Evolutionary conservation across 306 rosid genomes (phyloP).

Genomic region (Cucurbita maxima): DNA sequence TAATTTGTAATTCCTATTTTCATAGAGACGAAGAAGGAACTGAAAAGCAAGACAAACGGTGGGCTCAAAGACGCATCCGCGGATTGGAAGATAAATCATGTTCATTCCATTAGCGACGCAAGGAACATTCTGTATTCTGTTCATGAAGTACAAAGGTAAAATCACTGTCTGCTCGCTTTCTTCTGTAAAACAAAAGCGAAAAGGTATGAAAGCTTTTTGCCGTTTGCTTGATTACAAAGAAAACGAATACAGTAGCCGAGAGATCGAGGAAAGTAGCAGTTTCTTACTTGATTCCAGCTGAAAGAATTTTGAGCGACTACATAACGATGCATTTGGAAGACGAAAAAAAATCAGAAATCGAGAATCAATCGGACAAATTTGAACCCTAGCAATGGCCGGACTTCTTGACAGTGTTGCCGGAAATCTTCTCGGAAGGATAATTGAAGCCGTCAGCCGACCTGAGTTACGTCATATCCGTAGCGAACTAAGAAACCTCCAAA

Average conservation of each 20-base stretch:
- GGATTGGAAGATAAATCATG: neutral
- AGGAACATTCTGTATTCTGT: neutral
- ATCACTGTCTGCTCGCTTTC: neutral
- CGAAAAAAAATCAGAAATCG: neutral
- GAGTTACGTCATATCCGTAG: neutral
- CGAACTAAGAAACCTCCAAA: constrained; percentile 3
- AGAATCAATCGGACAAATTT: neutral
- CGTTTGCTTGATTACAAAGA: neutral
- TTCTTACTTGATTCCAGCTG: neutral
- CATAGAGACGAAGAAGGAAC: neutral
- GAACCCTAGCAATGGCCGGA: neutral
- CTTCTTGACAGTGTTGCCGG: neutral
- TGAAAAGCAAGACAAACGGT: neutral
- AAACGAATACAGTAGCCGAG: neutral
- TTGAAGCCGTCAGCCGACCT: neutral
- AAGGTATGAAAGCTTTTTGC: neutral
- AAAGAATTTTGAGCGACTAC: neutral
- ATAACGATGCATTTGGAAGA: neutral
- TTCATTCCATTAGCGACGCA: neutral
- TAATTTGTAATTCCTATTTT: too few species aligned
- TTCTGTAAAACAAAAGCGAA: neutral
- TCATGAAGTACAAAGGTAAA: neutral
- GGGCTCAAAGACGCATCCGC: neutral
- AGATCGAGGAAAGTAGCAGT: neutral
- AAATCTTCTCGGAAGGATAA: neutral